Evolutionary conservation across 768 basidiomycete species (phyloP), one percentile per base, ranked within the genome.

Genomic region (Tulasnella sp.): DNA sequence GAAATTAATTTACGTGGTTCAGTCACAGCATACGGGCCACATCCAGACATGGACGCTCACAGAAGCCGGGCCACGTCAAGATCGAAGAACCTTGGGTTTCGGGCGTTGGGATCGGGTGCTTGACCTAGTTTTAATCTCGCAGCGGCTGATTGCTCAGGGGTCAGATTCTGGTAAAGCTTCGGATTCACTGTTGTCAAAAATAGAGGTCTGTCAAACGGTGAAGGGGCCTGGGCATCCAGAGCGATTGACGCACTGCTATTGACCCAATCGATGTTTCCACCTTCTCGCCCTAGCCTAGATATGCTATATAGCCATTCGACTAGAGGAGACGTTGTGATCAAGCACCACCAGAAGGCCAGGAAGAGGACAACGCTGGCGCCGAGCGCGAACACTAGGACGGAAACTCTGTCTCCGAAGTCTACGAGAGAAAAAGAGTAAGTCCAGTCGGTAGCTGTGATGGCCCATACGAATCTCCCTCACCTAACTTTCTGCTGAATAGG

Each of bases 1-100:
- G 7, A 37, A 34, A 40, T n/a, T 19, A 69, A 38, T 29, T 37
- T 2, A 7, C 29, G 6, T 14, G 31, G 15, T 2, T 17, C 15
- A 71, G 69, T 9, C n/a, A 74, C 40, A 15, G 31, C 22, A 11
- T 14, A 29, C 9, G 31, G 25, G 31, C 39, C 34, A 11, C 0
- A 17, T 29, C 15, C 49, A 3, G 40, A 45, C 17, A 77, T 34
- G 15, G 29, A 31, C 29, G 75, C 52, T 38, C 39, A 78, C 78
- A 78, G 29, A 14, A 78, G 37, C 52, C 78, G 72, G n/a, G 78
- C 77, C 25, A 73, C 40, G 71, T 78, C 78, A 36, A 64, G 49
- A 69, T 78, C 71, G 58, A 78, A 78, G 12, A 36, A n/a, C 19
- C 76, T 69, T 22, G 15, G 52, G 42, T 72, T 78, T 49, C 67